A percentile compares a stretch with the other conserved stretches of the same genome.
phyloP scores from a whole-genome alignment of 164 flowering plant genomes.

The Tetracentron sinense region DNA sequence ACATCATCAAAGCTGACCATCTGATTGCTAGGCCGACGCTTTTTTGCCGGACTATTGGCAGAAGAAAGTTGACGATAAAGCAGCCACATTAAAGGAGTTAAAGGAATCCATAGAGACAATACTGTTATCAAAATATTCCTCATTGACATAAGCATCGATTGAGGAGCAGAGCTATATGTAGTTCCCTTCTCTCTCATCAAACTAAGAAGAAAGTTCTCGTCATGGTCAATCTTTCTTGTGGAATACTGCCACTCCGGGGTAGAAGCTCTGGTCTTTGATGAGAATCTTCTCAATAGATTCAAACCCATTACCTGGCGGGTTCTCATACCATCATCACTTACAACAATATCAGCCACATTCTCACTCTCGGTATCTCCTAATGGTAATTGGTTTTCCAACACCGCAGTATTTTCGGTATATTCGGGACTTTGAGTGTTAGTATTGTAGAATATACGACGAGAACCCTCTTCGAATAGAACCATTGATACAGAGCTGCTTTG shows the following conservation, averaged over 20 bases:
- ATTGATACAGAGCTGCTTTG: constrained; percentile 59
- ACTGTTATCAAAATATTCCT: constrained; percentile 69
- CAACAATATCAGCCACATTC: constrained; percentile 20
- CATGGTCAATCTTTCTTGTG: constrained; percentile 86
- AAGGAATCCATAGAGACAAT: constrained; percentile 83
- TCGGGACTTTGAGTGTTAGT: constrained; percentile 21
- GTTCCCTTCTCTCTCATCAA: constrained; percentile 88
- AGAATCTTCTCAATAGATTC: constrained; percentile 25
- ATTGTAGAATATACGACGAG: constrained; percentile 72
- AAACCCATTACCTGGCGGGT: constrained; percentile 5
- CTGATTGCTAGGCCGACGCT: constrained; percentile 53
- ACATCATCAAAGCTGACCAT: constrained; percentile 82
- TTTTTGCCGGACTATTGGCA: constrained; percentile 82
- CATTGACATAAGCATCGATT: constrained; percentile 54
- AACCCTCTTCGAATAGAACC: constrained; percentile 87
- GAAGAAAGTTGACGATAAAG: constrained; percentile 83
- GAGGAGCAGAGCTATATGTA: constrained; percentile 80
- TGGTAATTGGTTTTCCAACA: constrained; percentile 22
- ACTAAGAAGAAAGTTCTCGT: constrained; percentile 79
- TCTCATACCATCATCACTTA: constrained; percentile 14
- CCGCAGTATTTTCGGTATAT: constrained; percentile 9
- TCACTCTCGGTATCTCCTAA: constrained; percentile 16
- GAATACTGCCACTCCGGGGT: constrained; percentile 73
- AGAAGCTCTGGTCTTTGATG: constrained; percentile 23
- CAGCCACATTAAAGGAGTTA: constrained; percentile 93